Evolutionary conservation across 495 filamentous ascomycete species (phyloP).

Genomic region (Penicillium paradoxum): DNA sequence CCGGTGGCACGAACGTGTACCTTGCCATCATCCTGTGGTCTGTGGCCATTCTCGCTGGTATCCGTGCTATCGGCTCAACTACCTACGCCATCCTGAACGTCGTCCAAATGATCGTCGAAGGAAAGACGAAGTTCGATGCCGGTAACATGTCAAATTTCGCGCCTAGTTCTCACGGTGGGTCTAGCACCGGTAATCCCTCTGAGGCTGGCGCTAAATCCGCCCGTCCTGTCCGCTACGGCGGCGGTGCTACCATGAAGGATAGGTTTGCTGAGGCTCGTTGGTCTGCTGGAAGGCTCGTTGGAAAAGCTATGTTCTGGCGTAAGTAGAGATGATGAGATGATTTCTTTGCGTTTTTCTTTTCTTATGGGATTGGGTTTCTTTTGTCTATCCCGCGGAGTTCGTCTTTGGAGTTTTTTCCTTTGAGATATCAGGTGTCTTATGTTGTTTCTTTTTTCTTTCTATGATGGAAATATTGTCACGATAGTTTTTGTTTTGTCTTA

Average conservation of each 20-base stretch:
- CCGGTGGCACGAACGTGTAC: constrained; percentile 80
- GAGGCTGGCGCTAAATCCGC: constrained; percentile 19
- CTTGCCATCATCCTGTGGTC: constrained; percentile 89
- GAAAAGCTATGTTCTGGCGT: constrained; percentile 44
- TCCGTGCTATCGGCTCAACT: constrained; percentile 75
- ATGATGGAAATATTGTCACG: constrained; percentile 9
- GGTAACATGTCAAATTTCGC: constrained; percentile 36
- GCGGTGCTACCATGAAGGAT: constrained; percentile 33
- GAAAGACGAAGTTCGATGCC: constrained; percentile 60
- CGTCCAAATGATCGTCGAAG: constrained; percentile 81
- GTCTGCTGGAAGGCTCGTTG: constrained; percentile 30
- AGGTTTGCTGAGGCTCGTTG: constrained; percentile 35
- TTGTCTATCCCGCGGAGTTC: neutral
- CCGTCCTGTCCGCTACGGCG: constrained; percentile 31
- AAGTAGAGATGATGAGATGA: constrained; percentile 22
- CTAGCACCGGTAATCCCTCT: constrained; percentile 21
- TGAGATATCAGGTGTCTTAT: constrained; percentile 4
- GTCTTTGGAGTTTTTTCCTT: constrained; percentile 6
- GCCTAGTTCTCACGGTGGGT: constrained; percentile 21
- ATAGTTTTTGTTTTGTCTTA: neutral
- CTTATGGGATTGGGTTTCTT: neutral
- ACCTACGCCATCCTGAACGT: constrained; percentile 78
- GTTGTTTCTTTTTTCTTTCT: neutral
- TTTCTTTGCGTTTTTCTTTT: neutral
- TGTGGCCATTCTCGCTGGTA: constrained; percentile 78